A percentile compares a stretch with the other conserved stretches of the same genome.
Evolutionary conservation across 2,329 filamentous ascomycete genomes (phyloP).

Genomic region (Penicillium glabrum): DNA sequence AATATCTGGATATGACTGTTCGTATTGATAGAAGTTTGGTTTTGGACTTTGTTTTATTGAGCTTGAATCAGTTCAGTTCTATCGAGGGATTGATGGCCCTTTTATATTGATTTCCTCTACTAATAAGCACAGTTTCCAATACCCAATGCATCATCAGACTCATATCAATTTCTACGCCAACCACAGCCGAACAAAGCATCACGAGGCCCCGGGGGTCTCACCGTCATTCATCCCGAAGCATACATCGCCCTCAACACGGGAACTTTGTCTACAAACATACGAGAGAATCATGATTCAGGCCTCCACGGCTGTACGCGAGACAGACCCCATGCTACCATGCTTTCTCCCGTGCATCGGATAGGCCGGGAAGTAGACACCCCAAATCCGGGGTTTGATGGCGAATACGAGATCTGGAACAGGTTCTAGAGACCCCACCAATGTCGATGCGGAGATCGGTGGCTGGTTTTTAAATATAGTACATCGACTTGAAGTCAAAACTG

Average conservation of each 20-base stretch:
- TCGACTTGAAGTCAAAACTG: background rate
- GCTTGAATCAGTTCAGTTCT: background rate
- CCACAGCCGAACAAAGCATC: background rate
- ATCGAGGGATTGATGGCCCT: background rate
- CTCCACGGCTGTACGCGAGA: background rate
- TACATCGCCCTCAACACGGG: background rate
- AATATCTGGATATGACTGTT: background rate
- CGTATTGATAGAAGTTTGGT: background rate
- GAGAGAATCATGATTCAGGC: background rate
- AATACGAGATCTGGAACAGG: slow-evolving; percentile 30
- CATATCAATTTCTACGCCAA: background rate
- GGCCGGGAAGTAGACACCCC: background rate
- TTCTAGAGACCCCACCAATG: slow-evolving; percentile 17
- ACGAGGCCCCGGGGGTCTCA: background rate
- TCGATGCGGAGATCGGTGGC: background rate
- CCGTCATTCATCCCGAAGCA: background rate
- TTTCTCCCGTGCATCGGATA: background rate
- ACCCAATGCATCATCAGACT: background rate
- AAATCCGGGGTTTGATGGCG: slow-evolving; percentile 7
- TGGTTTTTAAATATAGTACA: background rate
- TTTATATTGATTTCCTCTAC: background rate
- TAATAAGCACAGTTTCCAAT: background rate
- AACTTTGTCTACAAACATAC: background rate
- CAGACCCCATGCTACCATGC: background rate
- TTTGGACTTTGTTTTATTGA: background rate